phyloP scores from a whole-genome alignment of 345 rosid genomes.

The Salix exigua region DNA sequence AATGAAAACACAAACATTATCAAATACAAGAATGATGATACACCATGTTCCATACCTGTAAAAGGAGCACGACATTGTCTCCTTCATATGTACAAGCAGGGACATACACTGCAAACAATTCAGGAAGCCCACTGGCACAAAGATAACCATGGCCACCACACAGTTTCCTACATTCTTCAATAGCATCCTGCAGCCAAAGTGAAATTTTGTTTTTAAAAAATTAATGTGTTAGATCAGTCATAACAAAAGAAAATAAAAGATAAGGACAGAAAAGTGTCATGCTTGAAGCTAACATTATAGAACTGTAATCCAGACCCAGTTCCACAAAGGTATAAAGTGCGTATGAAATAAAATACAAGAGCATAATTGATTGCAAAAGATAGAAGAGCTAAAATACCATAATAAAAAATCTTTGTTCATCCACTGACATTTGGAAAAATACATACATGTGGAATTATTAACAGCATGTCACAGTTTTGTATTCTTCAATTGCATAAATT shows the following conservation, averaged over 20 bases:
- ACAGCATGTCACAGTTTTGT: background rate
- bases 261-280: background rate
- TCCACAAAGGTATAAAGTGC: background rate
- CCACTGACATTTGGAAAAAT: background rate
- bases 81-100: conserved; percentile 99
- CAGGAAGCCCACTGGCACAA: conserved; percentile 91
- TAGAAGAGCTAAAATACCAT: background rate
- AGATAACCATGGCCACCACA: conserved; percentile 99
- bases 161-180: conserved; percentile 96
- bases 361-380: background rate
- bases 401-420: background rate
- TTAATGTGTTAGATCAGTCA: background rate
- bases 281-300: background rate
- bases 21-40: background rate
- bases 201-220: background rate
- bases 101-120: conserved; percentile 89
- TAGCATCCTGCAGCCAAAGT: conserved; percentile 63
- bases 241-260: background rate
- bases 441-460: background rate
- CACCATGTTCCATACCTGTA: conserved; percentile 48
- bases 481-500: background rate
- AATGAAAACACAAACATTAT: background rate
- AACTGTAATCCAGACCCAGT: background rate
- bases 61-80: conserved; percentile 83
- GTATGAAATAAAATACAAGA: background rate